Base-by-base conservation (phyloP, 441 rosid genomes). In the Brassica balearica region DNA sequence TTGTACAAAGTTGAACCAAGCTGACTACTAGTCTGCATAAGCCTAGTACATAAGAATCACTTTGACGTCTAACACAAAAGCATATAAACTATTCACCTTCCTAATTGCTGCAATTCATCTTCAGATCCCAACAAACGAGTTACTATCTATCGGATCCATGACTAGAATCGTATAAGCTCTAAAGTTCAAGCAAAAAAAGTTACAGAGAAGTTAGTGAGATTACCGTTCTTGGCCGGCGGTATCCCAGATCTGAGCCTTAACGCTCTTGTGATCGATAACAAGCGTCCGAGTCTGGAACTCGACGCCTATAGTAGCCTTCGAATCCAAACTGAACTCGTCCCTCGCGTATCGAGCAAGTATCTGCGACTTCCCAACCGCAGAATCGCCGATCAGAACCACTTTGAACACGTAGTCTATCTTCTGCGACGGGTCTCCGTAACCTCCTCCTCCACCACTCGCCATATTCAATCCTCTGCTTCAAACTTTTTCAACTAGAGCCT, bases 361-460 rank as follows among this genome's bases (percentile, higher is more conserved):
- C 78, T 89, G 93, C 23, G 93, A 89, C 82, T 89, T 89, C 0
- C 93, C 93, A 19, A 89, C 93, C 6, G 93, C 90, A 0, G 93
- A 89, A 83, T 89, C 93, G 3, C 93, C 93, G 73, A 89, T 89
- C 74, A 89, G 27, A 9, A 89, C 93, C 60, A 89, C 86, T 73
- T 89, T 89, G 88, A 94, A 94, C 2, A 94, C 98, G 77, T 94
- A 94, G 80, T 94, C 98, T 64, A 92, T 88, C 87, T 88, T 94
- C 86, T 87, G 89, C 82, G 82, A 86, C 32, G 91, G 81, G 74
- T 92, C 98, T 27, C 96, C 95, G 34, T 89, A 89, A 23, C 48
- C 48, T 32, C 36, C 36, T 41, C 97, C 91, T 69, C 87, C 93
- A 22, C 94, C 92, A 62, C 82, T 81, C 51, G 86, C 84, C 92